A percentile compares a stretch with the other conserved stretches of the same genome.
These are phyloP conservation scores for Cladosporium sp. DNA, from an alignment of 2,329 filamentous ascomycete species.

Conservation along the genomic window DNA sequence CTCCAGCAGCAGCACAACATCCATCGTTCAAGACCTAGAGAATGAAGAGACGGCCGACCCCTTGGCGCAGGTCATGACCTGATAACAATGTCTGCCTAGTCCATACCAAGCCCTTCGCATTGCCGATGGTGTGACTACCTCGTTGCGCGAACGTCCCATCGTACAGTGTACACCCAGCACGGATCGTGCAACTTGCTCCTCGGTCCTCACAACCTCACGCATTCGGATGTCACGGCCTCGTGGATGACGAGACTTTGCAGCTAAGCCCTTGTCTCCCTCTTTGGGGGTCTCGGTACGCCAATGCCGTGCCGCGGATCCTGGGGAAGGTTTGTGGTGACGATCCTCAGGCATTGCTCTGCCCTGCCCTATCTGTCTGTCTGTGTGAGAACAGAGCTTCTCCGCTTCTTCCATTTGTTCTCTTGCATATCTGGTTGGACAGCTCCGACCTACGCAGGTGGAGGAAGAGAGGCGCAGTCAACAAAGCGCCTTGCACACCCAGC, in stretches of 20 bases:
- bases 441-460: not conserved
- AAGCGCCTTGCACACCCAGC: not conserved
- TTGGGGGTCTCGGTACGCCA: not conserved
- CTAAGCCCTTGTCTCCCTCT: constrained; percentile 6
- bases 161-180: not conserved
- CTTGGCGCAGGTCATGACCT: not conserved
- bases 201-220: not conserved
- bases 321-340: not conserved
- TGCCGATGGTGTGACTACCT: not conserved
- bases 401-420: constrained; percentile 7
- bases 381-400: too few species aligned
- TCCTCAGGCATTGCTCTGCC: not conserved
- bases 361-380: too few species aligned
- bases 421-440: not conserved
- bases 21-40: not conserved
- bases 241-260: constrained; percentile 16
- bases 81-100: not conserved
- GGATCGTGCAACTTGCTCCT: not conserved
- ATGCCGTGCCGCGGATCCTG: constrained; percentile 10
- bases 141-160: not conserved
- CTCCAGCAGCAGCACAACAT: not conserved
- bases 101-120: constrained; percentile 13
- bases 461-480: constrained; percentile 7
- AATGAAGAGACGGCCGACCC: not conserved
- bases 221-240: constrained; percentile 8